A percentile compares a stretch with the other conserved stretches of the same genome.
phyloP scores from a whole-genome alignment of 768 basidiomycete species.

The Udeniomyces megalosporus region DNA sequence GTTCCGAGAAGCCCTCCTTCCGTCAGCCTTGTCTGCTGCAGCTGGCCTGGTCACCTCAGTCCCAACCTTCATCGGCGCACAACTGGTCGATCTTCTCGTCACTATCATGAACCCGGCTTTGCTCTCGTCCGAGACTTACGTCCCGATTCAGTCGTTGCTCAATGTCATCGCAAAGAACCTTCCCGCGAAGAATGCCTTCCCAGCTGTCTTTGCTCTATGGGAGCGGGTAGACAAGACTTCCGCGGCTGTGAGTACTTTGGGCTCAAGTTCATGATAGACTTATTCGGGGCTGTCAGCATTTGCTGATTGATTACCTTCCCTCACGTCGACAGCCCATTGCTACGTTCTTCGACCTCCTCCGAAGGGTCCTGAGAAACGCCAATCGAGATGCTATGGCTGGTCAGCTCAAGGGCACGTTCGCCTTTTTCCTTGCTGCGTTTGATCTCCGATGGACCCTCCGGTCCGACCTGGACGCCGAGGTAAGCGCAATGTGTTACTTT shows the following conservation, averaged over 20 bases:
- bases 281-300: too few relatives aligned
- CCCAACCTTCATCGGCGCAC: conserved; percentile 46
- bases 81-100: conserved; percentile 22
- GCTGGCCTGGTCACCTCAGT: conserved; percentile 54
- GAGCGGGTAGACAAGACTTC: conserved; percentile 22
- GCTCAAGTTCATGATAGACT: background rate
- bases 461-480: background rate
- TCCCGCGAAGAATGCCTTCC: conserved; percentile 49
- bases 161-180: conserved; percentile 55
- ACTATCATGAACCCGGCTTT: conserved; percentile 17
- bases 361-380: conserved; percentile 47
- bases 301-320: too few relatives aligned
- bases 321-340: conserved; percentile 21
- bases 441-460: conserved; percentile 34
- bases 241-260: conserved; percentile 17
- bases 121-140: background rate
- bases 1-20: background rate
- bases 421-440: conserved; percentile 62
- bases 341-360: conserved; percentile 54
- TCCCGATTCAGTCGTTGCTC: conserved; percentile 35
- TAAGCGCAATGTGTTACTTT: background rate
- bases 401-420: conserved; percentile 51
- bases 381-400: conserved; percentile 49
- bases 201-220: conserved; percentile 39
- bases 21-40: conserved; percentile 27